phyloP scores from a whole-genome alignment of 805 yeast genomes.

The Ogataea polymorpha region DNA sequence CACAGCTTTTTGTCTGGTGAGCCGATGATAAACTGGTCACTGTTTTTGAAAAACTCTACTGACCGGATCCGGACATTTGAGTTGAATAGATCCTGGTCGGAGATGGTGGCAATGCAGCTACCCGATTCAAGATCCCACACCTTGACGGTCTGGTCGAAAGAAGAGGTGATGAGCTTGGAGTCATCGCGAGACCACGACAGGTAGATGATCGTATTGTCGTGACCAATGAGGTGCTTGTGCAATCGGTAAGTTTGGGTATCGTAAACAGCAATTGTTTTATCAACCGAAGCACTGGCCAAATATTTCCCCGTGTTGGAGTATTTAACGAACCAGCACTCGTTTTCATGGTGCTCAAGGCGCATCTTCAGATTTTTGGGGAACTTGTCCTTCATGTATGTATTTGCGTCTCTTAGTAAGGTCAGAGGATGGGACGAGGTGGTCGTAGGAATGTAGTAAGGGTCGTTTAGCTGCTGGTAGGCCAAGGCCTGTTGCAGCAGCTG shows the following conservation, averaged over 20 bases:
- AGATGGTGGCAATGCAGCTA: conserved; percentile 18
- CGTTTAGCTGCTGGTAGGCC: conserved; percentile 38
- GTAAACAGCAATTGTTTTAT: conserved; percentile 61
- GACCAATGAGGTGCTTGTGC: conserved; percentile 40
- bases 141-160: conserved; percentile 66
- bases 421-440: conserved; percentile 15
- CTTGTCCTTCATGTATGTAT: conserved; percentile 19
- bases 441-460: conserved; percentile 25
- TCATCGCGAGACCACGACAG: conserved; percentile 78
- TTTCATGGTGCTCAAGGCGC: conserved; percentile 50
- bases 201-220: conserved; percentile 55
- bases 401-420: conserved; percentile 17
- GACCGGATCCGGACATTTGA: conserved; percentile 41
- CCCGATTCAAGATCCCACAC: conserved; percentile 61
- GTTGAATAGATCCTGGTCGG: conserved; percentile 20
- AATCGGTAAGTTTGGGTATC: conserved; percentile 50
- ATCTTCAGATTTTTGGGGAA: conserved; percentile 46
- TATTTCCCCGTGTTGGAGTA: conserved; percentile 76
- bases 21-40: conserved; percentile 57
- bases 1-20: conserved; percentile 70
- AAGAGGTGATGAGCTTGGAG: conserved; percentile 60
- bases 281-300: conserved; percentile 76
- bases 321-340: conserved; percentile 82
- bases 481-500: conserved; percentile 51
- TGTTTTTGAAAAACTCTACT: conserved; percentile 62